phyloP scores from a whole-genome alignment of 1,139 yeast species.

The Debaryomyces sp. region DNA sequence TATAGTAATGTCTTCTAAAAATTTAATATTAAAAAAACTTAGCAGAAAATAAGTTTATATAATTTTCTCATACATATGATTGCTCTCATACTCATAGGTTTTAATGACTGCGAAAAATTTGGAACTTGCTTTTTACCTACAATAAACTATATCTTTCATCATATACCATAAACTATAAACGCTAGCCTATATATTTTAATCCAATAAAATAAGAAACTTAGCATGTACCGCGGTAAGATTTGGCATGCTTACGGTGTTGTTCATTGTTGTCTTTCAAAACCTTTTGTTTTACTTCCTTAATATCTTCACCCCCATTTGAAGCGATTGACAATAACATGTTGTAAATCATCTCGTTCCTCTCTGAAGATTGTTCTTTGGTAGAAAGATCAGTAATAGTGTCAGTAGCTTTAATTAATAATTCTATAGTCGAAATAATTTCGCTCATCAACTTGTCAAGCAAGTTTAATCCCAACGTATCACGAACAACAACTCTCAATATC shows the following conservation, averaged over 20 bases:
- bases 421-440: constrained; percentile 61
- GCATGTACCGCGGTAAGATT: constrained; percentile 59
- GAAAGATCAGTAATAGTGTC: constrained; percentile 26
- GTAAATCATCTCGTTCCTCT: constrained; percentile 25
- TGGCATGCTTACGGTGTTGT: constrained; percentile 34
- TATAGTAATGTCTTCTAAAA: background rate
- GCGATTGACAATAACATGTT: constrained; percentile 41
- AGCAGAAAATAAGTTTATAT: background rate
- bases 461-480: constrained; percentile 71
- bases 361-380: constrained; percentile 19
- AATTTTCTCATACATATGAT: background rate
- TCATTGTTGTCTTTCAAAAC: constrained; percentile 25
- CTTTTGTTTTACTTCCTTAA: constrained; percentile 27
- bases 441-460: constrained; percentile 71
- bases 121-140: background rate
- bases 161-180: background rate
- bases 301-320: constrained; percentile 37
- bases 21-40: background rate
- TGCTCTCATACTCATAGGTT: background rate
- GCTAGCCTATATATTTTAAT: background rate
- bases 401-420: constrained; percentile 50
- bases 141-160: background rate
- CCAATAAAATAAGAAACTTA: constrained; percentile 18
- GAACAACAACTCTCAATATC: constrained; percentile 82
- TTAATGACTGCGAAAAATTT: constrained; percentile 6